Percentiles rank a stretch among this genome's conserved stretches.
phyloP scores from a whole-genome alignment of 2,329 filamentous ascomycete genomes.

The Aspergillus proliferans region DNA sequence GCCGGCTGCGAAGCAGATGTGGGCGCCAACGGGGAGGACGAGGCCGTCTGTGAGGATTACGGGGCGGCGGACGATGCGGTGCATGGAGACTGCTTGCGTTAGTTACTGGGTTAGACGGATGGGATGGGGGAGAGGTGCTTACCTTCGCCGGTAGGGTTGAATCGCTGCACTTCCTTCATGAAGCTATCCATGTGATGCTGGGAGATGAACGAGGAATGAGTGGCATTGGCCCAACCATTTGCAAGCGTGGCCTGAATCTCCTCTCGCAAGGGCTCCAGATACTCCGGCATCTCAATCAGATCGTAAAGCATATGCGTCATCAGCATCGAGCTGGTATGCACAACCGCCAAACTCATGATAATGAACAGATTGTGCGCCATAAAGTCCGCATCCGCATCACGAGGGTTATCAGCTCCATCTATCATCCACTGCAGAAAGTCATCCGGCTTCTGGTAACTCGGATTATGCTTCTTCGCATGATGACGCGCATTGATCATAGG shows the following conservation, averaged over 20 bases:
- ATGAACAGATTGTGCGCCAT: constrained; percentile 22
- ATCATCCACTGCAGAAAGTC: constrained; percentile 31
- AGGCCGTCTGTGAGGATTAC: constrained; percentile 21
- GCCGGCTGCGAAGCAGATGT: constrained; percentile 24
- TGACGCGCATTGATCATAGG: constrained; percentile 29
- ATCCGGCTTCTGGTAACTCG: constrained; percentile 17
- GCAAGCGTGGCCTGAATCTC: constrained; percentile 36
- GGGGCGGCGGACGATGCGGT: constrained; percentile 20
- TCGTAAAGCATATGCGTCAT: constrained; percentile 45
- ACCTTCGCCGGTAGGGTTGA: constrained; percentile 24
- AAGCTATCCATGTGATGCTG: constrained; percentile 23
- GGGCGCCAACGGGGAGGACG: constrained; percentile 15
- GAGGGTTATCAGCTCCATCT: constrained; percentile 18
- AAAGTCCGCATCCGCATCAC: constrained; percentile 14
- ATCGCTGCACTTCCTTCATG: constrained; percentile 23
- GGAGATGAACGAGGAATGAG: constrained; percentile 11
- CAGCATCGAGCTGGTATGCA: constrained; percentile 24
- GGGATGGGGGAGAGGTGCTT: background rate
- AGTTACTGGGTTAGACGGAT: background rate
- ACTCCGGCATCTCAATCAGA: constrained; percentile 45
- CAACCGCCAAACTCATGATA: constrained; percentile 20
- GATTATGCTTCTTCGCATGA: constrained; percentile 11
- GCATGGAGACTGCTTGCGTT: constrained; percentile 18
- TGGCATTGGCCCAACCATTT: constrained; percentile 21
- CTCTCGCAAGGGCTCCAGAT: constrained; percentile 45